Percentiles rank a stretch among this genome's conserved stretches.
Evolutionary conservation across 257 asterid genomes (phyloP).

Genomic region (Ballota nigra): DNA sequence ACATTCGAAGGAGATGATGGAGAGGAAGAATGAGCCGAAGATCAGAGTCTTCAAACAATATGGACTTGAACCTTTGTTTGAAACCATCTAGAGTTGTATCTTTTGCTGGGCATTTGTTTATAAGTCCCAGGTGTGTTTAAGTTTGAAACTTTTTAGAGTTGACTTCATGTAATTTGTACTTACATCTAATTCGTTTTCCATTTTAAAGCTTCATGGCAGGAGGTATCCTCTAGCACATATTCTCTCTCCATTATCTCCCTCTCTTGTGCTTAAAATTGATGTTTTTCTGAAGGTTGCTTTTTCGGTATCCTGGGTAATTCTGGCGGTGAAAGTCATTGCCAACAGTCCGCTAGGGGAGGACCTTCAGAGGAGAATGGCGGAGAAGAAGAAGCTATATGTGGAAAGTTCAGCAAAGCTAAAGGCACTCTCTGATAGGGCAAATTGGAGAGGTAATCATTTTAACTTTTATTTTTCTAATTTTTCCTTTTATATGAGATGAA

Average conservation of each 20-base stretch:
- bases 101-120: no score
- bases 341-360: conserved; percentile 73
- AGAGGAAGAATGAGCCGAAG: no score
- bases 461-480: not conserved
- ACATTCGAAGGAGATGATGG: no score
- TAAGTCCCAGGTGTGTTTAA: no score
- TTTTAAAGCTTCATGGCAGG: conserved; percentile 87
- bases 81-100: no score
- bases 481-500: not conserved
- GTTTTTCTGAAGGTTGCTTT: conserved; percentile 65
- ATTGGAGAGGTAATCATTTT: conserved; percentile 49
- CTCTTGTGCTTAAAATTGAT: not conserved
- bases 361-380: conserved; percentile 78
- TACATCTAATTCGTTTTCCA: conserved; percentile 50
- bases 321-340: conserved; percentile 42
- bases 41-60: no score
- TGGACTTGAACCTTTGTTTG: no score
- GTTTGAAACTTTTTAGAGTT: no score
- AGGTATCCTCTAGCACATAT: conserved; percentile 42
- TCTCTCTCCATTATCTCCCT: not conserved
- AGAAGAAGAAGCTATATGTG: conserved; percentile 56
- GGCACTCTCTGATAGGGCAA: conserved; percentile 64
- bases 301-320: conserved; percentile 79
- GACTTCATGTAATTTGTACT: no score
- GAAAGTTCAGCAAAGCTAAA: conserved; percentile 59